Base-by-base conservation (phyloP, 1,284 basidiomycete genomes). In the Tilletia walkeri region DNA sequence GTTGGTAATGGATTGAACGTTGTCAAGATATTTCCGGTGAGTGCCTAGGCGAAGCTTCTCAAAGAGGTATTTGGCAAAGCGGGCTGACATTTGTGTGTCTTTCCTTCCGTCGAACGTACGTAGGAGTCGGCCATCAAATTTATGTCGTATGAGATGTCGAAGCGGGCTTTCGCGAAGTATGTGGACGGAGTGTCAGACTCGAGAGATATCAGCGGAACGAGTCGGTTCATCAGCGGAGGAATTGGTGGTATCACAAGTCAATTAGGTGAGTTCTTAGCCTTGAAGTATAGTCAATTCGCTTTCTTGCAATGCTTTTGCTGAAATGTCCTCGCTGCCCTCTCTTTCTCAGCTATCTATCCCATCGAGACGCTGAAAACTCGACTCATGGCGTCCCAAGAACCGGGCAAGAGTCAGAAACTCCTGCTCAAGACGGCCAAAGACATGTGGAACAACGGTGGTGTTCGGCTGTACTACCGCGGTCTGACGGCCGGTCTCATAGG, bases 91-190 rank as follows among this genome's bases (percentile, higher is more conserved):
- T 18, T 4, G n/a, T 18, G 10, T 9, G 9, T 10, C 53, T 54
- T 18, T 99, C 76, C 92, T 98, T 77, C 79, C 95, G 91, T 39
- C 87, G 72, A 70, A 85, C 81, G 7, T 2, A 34, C 2, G 18
- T 16, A n/a, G 24, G 95, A 98, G 86, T 94, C 92, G 56, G 96
- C 96, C 20, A 98, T 99, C 88, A 99, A 98, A 85, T 99, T 99
- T 86, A 90, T 96, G 78, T 86, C 92, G 6, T 99, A 98, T 84
- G 96, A 99, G 85, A 92, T 92, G 73, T 90, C 92, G 89, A 99
- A 99, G 90, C 90, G 91, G 10, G 88, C 93, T 72, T 95, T 99
- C 84, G 96, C 95, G 4, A 88, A 89, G 81, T 92, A 98, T 84
- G 91, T 90, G 87, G 95, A 98, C 84, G 85, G 89, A 68, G 95